Conservation (phyloP, 768 basidiomycete genomes). For the Pleurotus tuoliensis region DNA sequence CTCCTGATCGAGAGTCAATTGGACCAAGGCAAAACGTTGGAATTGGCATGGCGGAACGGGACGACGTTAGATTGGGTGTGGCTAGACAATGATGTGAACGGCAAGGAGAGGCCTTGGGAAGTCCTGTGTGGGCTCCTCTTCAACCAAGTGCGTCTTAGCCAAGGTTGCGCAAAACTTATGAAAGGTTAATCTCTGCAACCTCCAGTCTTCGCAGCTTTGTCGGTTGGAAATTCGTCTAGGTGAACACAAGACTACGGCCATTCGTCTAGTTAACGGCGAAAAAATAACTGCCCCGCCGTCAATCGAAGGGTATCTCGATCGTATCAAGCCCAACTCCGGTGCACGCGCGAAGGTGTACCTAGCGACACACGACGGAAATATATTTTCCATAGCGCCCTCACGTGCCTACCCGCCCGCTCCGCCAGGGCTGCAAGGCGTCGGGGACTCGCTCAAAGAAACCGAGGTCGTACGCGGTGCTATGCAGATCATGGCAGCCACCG, state of each 20-base stretch:
- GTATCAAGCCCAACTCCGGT: slow-evolving; percentile 57
- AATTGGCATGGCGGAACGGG: slow-evolving; percentile 75
- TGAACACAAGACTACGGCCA: slow-evolving; percentile 55
- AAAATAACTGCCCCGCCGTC: slow-evolving; percentile 70
- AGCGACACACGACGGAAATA: slow-evolving; percentile 63
- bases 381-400: slow-evolving; percentile 55
- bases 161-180: background rate
- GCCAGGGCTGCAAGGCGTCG: slow-evolving; percentile 41
- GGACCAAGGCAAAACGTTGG: slow-evolving; percentile 52
- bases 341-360: slow-evolving; percentile 63
- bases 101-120: slow-evolving; percentile 60
- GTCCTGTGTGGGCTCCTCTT: slow-evolving; percentile 75
- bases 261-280: slow-evolving; percentile 43
- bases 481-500: slow-evolving; percentile 63
- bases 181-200: background rate
- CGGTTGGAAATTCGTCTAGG: slow-evolving; percentile 73
- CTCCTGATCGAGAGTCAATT: slow-evolving; percentile 52
- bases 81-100: slow-evolving; percentile 63
- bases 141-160: slow-evolving; percentile 48
- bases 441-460: slow-evolving; percentile 36
- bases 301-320: slow-evolving; percentile 84
- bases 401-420: slow-evolving; percentile 68
- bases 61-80: slow-evolving; percentile 86
- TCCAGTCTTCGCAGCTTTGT: slow-evolving; percentile 23
- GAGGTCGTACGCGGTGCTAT: slow-evolving; percentile 61